phyloP scores from a whole-genome alignment of 129 eudicot genomes.

The Flaveria trinervia region DNA sequence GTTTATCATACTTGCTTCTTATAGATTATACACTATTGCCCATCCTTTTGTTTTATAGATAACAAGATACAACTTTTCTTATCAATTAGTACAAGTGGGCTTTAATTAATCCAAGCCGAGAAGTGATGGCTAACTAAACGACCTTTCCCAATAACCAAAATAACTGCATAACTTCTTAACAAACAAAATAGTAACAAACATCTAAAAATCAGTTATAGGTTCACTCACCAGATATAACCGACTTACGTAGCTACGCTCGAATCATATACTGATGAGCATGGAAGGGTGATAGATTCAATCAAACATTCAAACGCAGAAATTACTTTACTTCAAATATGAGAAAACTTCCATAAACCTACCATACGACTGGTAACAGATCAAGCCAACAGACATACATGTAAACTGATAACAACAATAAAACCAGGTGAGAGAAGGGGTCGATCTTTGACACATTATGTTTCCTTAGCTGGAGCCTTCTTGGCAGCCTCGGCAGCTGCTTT shows the following conservation, averaged over 20 bases:
- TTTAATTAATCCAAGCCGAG: no score
- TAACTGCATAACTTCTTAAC: no score
- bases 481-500: constrained; percentile 99
- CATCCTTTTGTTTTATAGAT: no score
- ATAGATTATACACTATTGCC: no score
- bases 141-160: no score
- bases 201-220: no score
- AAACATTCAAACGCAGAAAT: constrained; percentile 9
- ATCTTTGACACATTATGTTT: constrained; percentile 37
- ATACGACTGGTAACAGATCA: constrained; percentile 8
- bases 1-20: no score
- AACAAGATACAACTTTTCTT: no score
- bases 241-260: neutral
- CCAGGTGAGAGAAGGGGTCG: neutral
- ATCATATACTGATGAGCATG: neutral
- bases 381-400: constrained; percentile 24
- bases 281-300: constrained; percentile 2
- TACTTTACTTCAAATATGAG: constrained; percentile 4
- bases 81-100: no score
- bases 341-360: constrained; percentile 22
- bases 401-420: constrained; percentile 15
- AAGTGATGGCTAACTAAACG: no score
- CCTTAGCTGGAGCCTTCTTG: constrained; percentile 83
- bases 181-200: no score
- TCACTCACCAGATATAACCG: no score